These are phyloP conservation scores for Parascedosporium putredinis DNA, from an alignment of 2,329 filamentous ascomycete species.

Conservation along the genomic window DNA sequence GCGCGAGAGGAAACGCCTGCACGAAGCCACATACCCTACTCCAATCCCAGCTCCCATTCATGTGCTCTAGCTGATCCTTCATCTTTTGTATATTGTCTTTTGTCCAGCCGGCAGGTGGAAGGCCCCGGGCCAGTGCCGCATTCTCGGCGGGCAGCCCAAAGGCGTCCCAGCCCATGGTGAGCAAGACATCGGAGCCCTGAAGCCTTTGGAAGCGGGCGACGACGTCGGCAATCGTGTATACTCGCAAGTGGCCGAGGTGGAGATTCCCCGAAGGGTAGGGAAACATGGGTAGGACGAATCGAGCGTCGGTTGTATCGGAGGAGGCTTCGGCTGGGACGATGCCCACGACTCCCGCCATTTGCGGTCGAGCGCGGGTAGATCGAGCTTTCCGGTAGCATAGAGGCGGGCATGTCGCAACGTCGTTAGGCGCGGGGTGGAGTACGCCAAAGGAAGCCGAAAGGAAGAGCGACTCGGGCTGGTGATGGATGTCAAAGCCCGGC, in stretches of 20 bases:
- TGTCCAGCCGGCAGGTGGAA: conserved; percentile 73
- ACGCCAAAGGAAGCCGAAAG: background rate
- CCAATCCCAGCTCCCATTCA: conserved; percentile 83
- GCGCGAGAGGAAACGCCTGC: background rate
- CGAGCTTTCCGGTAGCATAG: conserved; percentile 10
- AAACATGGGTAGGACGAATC: conserved; percentile 84
- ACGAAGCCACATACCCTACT: conserved; percentile 49
- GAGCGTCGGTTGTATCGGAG: conserved; percentile 18
- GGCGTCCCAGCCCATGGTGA: conserved; percentile 94
- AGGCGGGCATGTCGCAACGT: conserved; percentile 11
- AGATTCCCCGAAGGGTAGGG: conserved; percentile 82
- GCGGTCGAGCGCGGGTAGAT: conserved; percentile 20
- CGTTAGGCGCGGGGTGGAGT: conserved; percentile 6
- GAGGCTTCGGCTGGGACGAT: conserved; percentile 7
- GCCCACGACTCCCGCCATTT: conserved; percentile 44
- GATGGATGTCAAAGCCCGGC: background rate
- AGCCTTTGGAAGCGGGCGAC: conserved; percentile 66
- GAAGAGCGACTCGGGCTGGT: background rate
- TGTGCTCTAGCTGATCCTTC: conserved; percentile 68
- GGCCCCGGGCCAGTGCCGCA: conserved; percentile 72
- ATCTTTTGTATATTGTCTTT: conserved; percentile 69
- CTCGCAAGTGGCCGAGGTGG: conserved; percentile 77
- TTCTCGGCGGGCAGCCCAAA: conserved; percentile 89
- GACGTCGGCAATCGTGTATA: conserved; percentile 86
- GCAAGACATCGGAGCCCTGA: conserved; percentile 62